phyloP scores from a whole-genome alignment of 495 filamentous ascomycete species.

The Xylona heveae region DNA sequence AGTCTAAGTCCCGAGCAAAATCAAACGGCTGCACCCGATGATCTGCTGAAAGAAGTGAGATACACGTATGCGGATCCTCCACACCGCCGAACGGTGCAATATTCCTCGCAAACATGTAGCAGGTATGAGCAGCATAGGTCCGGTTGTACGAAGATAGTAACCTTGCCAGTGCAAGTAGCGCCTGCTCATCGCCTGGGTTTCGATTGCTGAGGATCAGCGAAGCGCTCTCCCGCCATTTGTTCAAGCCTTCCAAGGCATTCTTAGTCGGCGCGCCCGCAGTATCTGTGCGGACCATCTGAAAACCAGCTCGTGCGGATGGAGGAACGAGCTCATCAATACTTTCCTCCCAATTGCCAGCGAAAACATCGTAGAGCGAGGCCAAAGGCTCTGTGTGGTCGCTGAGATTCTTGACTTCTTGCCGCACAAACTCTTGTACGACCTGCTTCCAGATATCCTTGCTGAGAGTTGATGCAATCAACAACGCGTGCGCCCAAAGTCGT shows the following conservation, averaged over 20 bases:
- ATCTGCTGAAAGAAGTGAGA: slow-evolving; percentile 70
- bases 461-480: slow-evolving; percentile 69
- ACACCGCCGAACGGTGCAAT: slow-evolving; percentile 52
- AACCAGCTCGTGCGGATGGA: slow-evolving; percentile 71
- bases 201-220: slow-evolving; percentile 73
- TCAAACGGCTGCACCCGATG: slow-evolving; percentile 42
- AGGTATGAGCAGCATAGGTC: slow-evolving; percentile 79
- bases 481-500: slow-evolving; percentile 86
- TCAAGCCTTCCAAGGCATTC: slow-evolving; percentile 62
- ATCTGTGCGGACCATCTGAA: slow-evolving; percentile 60
- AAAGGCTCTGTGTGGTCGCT: slow-evolving; percentile 62
- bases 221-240: slow-evolving; percentile 85
- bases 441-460: slow-evolving; percentile 60
- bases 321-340: slow-evolving; percentile 95
- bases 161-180: slow-evolving; percentile 59
- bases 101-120: slow-evolving; percentile 37
- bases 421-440: slow-evolving; percentile 82
- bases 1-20: slow-evolving; percentile 57
- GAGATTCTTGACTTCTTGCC: slow-evolving; percentile 66
- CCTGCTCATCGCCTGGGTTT: slow-evolving; percentile 51
- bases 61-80: slow-evolving; percentile 59
- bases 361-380: slow-evolving; percentile 76
- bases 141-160: slow-evolving; percentile 74
- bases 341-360: slow-evolving; percentile 85
- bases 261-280: slow-evolving; percentile 33